These are phyloP conservation scores for Venturia nashicola DNA, from an alignment of 2,329 filamentous ascomycete genomes.

Conservation along the genomic window DNA sequence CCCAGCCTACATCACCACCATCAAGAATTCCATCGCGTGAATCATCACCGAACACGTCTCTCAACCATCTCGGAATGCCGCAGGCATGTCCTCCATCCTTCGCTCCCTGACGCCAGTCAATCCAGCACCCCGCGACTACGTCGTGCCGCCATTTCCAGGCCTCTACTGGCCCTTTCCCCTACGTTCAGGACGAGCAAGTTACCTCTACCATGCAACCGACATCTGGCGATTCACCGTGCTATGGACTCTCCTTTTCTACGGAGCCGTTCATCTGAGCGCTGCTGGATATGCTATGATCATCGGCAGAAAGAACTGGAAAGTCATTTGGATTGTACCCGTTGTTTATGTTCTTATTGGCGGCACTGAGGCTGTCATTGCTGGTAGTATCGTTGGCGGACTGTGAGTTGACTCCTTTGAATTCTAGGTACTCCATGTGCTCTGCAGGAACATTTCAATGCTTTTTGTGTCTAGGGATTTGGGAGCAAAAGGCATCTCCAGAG, in stretches of 20 bases:
- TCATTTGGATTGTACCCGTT: constrained; percentile 59
- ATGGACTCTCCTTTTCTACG: constrained; percentile 76
- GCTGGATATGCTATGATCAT: constrained; percentile 60
- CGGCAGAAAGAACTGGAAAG: constrained; percentile 45
- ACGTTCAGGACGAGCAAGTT: constrained; percentile 38
- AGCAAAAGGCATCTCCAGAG: not conserved
- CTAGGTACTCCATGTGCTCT: not conserved
- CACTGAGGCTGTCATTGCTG: constrained; percentile 65
- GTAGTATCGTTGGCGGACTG: constrained; percentile 71
- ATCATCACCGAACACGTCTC: not conserved
- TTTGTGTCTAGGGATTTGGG: not conserved
- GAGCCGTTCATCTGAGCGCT: constrained; percentile 60
- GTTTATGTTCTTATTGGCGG: constrained; percentile 61
- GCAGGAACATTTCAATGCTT: not conserved
- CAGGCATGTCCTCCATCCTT: not conserved
- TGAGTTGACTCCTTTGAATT: constrained; percentile 31
- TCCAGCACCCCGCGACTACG: constrained; percentile 42
- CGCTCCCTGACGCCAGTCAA: constrained; percentile 28
- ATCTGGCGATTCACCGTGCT: constrained; percentile 79
- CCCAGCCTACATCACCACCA: not conserved
- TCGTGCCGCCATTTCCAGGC: constrained; percentile 62
- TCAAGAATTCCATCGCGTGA: not conserved
- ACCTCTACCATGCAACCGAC: constrained; percentile 63
- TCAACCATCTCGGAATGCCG: not conserved
- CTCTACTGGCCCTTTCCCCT: constrained; percentile 63